Evolutionary conservation across 129 eudicot species (phyloP), one percentile per base, ranked within the genome.

Genomic region (Sambucus nigra): DNA sequence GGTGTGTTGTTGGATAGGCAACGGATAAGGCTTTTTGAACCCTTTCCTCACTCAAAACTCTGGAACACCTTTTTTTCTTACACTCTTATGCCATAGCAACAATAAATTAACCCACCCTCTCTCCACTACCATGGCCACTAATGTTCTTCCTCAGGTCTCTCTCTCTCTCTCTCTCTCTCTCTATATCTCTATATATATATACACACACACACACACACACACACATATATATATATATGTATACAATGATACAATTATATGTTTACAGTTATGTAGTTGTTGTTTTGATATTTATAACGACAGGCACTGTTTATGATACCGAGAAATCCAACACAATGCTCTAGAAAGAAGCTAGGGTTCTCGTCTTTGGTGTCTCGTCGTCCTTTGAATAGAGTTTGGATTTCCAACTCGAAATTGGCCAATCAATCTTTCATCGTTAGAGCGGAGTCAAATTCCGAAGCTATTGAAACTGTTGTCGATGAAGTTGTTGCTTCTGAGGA

Each of bases 131-230:
- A 79, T 80, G 87, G 73, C 73, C 35, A 60, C 79, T 62, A 72
- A 44, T 38, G 66, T 75, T 69, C 82, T 80, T 19, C 74, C 82
- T 63, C 87, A 80, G 82, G 87, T 75, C 24, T 33, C n/a, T n/a
- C n/a, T n/a, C n/a, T 6, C 49, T 50, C 62, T 31, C 52, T 35
- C 51, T 18, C 45, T 60, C 38, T 28, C 55, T 54, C 13, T 38
- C 26, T 8, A 18, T 45, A 51, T 40, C 1, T 63, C 2, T 63
- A 7, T 64, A 20, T 18, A 49, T 32, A 9, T 47, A 22, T 59
- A 20, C 28, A 38, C 19, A n/a, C n/a, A n/a, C n/a, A n/a, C n/a
- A n/a, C n/a, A n/a, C n/a, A 9, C 14, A 38, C 24, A 18, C 8
- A 5, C 46, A 1, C 7, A 1, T 31, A 0, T 31, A 5, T 6